Conservation (phyloP, 176 grass and related monocot genomes). For the Carex scoparia region DNA sequence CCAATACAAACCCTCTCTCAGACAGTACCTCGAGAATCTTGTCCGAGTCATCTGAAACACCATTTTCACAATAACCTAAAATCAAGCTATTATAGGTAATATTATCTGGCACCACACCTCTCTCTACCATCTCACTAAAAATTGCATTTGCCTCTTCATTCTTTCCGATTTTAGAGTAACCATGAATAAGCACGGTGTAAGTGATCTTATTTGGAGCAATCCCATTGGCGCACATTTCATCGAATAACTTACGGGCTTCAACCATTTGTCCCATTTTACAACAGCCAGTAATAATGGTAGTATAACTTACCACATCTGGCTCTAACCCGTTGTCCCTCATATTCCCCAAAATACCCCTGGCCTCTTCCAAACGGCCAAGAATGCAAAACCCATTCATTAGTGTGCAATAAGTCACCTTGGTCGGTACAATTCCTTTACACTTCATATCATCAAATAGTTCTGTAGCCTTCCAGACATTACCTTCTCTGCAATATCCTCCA, state of each 20-base stretch:
- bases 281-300: slow-evolving; percentile 65
- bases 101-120: slow-evolving; percentile 58
- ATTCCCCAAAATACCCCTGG: slow-evolving; percentile 48
- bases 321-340: slow-evolving; percentile 42
- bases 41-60: slow-evolving; percentile 38
- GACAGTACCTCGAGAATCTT: slow-evolving; percentile 39
- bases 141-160: slow-evolving; percentile 53
- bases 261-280: slow-evolving; percentile 73
- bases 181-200: slow-evolving; percentile 76
- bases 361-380: slow-evolving; percentile 63
- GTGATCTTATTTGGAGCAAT: slow-evolving; percentile 78
- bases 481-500: slow-evolving; percentile 65
- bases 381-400: slow-evolving; percentile 82
- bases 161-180: slow-evolving; percentile 62
- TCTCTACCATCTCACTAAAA: slow-evolving; percentile 69
- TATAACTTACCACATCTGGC: slow-evolving; percentile 65
- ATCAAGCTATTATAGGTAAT: slow-evolving; percentile 61
- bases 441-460: slow-evolving; percentile 72
- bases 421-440: slow-evolving; percentile 49
- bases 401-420: slow-evolving; percentile 48
- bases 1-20: slow-evolving; percentile 32
- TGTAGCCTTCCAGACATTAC: slow-evolving; percentile 60
- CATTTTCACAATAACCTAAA: slow-evolving; percentile 40
- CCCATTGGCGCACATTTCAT: slow-evolving; percentile 56
- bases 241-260: slow-evolving; percentile 55